Evolutionary conservation across 2,329 filamentous ascomycete genomes (phyloP).

Genomic region (Epichloe gansuensis): DNA sequence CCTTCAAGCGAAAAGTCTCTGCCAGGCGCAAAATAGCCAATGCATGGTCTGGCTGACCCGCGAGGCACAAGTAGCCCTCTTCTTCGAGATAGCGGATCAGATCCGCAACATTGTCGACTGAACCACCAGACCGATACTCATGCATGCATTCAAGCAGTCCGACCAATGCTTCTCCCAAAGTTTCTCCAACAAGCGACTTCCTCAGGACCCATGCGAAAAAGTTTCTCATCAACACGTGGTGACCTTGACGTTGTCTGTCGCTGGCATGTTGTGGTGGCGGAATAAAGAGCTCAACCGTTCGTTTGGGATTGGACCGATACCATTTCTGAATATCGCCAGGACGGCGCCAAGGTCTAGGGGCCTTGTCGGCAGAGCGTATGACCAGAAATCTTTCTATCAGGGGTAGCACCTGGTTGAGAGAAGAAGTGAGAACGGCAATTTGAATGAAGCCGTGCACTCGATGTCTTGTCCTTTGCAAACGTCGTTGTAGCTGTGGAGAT

Average conservation of each 20-base stretch:
- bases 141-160: constrained; percentile 53
- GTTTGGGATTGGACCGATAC: constrained; percentile 18
- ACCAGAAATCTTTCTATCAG: constrained; percentile 44
- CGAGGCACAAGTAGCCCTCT: constrained; percentile 58
- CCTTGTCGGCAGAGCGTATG: constrained; percentile 11
- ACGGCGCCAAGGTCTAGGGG: constrained; percentile 15
- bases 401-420: constrained; percentile 44
- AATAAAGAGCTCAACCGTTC: constrained; percentile 52
- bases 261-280: constrained; percentile 45
- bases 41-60: constrained; percentile 54
- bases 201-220: constrained; percentile 60
- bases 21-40: constrained; percentile 56
- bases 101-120: constrained; percentile 44
- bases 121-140: constrained; percentile 46
- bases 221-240: constrained; percentile 60
- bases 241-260: constrained; percentile 42
- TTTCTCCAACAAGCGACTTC: constrained; percentile 53
- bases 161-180: constrained; percentile 52
- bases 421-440: constrained; percentile 46
- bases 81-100: constrained; percentile 46
- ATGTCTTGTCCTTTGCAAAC: constrained; percentile 42
- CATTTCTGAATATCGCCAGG: constrained; percentile 20
- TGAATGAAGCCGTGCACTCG: constrained; percentile 54
- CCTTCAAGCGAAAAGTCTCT: constrained; percentile 49
- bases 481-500: constrained; percentile 40